Base-by-base conservation (phyloP, 805 yeast genomes). In the Cyberlindnera mycetangii region DNA sequence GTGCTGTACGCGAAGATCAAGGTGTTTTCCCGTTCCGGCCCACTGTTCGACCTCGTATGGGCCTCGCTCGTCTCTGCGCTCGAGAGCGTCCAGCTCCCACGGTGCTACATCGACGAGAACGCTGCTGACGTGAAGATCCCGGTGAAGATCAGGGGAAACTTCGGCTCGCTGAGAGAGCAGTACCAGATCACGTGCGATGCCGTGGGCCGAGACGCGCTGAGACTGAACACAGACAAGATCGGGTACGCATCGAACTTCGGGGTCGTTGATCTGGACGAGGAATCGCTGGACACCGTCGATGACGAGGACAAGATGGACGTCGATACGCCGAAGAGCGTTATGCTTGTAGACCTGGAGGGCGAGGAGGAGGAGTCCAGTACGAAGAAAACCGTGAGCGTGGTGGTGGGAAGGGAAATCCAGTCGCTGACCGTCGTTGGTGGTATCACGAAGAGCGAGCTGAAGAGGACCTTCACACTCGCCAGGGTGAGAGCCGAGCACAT, bases 11-110 rank as follows among this genome's bases (percentile, higher is more conserved):
- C 92, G 4, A 79, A 80, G 53, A 70, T 89, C 32, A 81, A 83
- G 53, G 89, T 89, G 0, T 82, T 86, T 53, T 82, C 92, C 39
- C 76, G 93, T 46, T 72, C 87, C 1, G 96, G 96, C 0, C 95
- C 97, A 2, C 67, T 85, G 21, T 82, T 81, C 55, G 97, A 89
- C 56, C 64, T 83, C 10, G 83, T 86, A 37, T 84, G 89, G 79
- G 77, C 75, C 17, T 77, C 90, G 3, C 62, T 88, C 19, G 58
- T 85, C 5, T 67, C 73, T 25, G 93, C 95, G 0, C 65, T 90
- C 44, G 60, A 71, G 42, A 69, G 74, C 42, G 75, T 81, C 3
- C 67, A 68, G 51, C 68, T 90, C 24, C 97, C 97, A 3, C 64
- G 72, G 30, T 79, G 87, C 6, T 83, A 76, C 51, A 66, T 83